Percentiles rank a stretch among this genome's conserved stretches.
phyloP scores from a whole-genome alignment of 108 stramenopile genomes.

The Stephanodiscus triporus region DNA sequence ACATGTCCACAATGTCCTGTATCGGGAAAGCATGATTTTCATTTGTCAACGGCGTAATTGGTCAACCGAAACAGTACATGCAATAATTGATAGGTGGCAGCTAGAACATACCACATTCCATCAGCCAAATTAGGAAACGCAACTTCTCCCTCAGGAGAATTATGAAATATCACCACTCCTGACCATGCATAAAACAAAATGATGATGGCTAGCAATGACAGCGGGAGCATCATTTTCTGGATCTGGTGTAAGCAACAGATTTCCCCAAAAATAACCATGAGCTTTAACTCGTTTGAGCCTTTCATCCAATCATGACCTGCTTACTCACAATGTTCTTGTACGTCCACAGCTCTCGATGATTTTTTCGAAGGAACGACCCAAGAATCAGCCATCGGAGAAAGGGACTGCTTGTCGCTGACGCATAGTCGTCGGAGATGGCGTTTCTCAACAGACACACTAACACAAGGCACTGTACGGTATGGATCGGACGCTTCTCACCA shows the following conservation, averaged over 20 bases:
- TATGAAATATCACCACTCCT: slow-evolving; percentile 70
- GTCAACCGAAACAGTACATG: slow-evolving; percentile 4
- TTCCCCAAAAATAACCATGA: neutral
- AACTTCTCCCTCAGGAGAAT: slow-evolving; percentile 51
- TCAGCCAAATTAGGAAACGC: slow-evolving; percentile 70
- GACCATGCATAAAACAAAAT: slow-evolving; percentile 72
- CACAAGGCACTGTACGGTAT: slow-evolving; percentile 18
- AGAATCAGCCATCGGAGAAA: slow-evolving; percentile 59
- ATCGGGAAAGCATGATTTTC: slow-evolving; percentile 3
- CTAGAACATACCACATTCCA: slow-evolving; percentile 47
- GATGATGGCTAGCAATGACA: slow-evolving; percentile 52
- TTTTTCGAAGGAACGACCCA: slow-evolving; percentile 37
- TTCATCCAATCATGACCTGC: slow-evolving; percentile 18
- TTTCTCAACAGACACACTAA: slow-evolving; percentile 22
- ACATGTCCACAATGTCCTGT: slow-evolving; percentile 70
- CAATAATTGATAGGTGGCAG: no score
- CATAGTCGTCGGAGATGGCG: slow-evolving; percentile 8
- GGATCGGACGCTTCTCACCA: slow-evolving; percentile 22
- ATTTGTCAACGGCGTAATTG: no score
- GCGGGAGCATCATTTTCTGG: slow-evolving; percentile 51
- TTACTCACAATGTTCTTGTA: slow-evolving; percentile 52
- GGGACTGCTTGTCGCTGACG: slow-evolving; percentile 42
- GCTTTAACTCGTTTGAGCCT: slow-evolving; percentile 1
- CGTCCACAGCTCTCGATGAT: slow-evolving; percentile 58
- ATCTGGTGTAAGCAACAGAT: slow-evolving; percentile 25